Evolutionary conservation across 1,284 basidiomycete species (phyloP).

Genomic region (Leccinum insolens): DNA sequence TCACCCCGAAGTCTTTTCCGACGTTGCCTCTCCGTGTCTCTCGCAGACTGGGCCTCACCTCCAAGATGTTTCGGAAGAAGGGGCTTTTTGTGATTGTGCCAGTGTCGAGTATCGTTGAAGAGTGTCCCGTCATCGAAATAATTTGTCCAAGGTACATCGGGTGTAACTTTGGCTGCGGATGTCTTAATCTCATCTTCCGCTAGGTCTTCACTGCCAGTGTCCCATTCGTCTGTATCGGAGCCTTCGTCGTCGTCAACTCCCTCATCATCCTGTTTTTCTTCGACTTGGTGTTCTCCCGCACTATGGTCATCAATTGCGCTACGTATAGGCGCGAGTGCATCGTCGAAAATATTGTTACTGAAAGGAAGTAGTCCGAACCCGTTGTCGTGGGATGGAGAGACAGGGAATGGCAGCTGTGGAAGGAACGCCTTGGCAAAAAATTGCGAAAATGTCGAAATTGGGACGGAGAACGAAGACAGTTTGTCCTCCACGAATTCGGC

Average conservation of each 20-base stretch:
- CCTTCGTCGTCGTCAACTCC: constrained; percentile 10
- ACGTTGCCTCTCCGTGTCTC: constrained; percentile 39
- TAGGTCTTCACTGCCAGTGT: constrained; percentile 22
- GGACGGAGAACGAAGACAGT: constrained; percentile 29
- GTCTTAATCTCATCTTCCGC: not conserved
- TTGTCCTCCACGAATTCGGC: constrained; percentile 26
- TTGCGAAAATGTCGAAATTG: constrained; percentile 27
- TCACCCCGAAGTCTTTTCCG: constrained; percentile 43
- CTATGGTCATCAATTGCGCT: constrained; percentile 28
- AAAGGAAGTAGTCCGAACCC: constrained; percentile 51
- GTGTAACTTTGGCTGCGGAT: not conserved
- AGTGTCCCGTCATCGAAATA: constrained; percentile 44
- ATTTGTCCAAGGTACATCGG: constrained; percentile 10
- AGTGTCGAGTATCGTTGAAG: constrained; percentile 58
- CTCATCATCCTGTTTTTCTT: constrained; percentile 18
- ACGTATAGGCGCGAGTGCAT: constrained; percentile 43
- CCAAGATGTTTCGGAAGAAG: constrained; percentile 60
- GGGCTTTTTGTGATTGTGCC: constrained; percentile 54
- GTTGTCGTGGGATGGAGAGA: constrained; percentile 10
- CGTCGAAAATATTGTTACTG: constrained; percentile 51
- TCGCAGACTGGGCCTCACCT: constrained; percentile 40
- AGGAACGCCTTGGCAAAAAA: constrained; percentile 25
- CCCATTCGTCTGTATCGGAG: constrained; percentile 29
- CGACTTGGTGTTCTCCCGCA: not conserved
- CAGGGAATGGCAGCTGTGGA: not conserved